A percentile compares a stretch with the other conserved stretches of the same genome.
Conservation (phyloP, 352 stramenopile species). For the Pythium phragmiticola region DNA sequence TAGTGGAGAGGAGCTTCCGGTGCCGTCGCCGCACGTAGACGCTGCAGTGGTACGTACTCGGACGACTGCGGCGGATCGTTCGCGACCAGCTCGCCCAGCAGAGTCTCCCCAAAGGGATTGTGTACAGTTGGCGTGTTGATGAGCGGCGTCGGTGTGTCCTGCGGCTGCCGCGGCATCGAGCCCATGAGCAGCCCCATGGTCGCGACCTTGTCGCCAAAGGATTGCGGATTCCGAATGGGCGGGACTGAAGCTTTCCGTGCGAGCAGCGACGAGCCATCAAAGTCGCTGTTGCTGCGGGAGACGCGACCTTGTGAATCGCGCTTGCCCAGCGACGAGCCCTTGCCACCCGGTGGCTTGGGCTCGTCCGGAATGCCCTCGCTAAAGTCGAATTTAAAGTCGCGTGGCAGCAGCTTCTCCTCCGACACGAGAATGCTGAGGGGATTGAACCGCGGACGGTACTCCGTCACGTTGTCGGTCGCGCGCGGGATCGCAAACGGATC, state of each 20-base stretch:
- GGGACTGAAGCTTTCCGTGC: constrained; percentile 12
- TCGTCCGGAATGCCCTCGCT: constrained; percentile 33
- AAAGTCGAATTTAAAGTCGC: constrained; percentile 61
- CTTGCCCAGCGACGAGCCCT: constrained; percentile 8
- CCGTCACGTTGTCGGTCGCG: constrained; percentile 67
- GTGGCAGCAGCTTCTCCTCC: constrained; percentile 69
- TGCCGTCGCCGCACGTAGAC: constrained; percentile 6
- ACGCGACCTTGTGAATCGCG: constrained; percentile 1
- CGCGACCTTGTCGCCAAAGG: constrained; percentile 20
- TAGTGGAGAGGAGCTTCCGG: not conserved
- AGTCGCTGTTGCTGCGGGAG: constrained; percentile 7
- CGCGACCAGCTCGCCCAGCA: constrained; percentile 26
- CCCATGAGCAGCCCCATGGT: constrained; percentile 31
- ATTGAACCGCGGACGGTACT: constrained; percentile 71
- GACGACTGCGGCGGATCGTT: constrained; percentile 3
- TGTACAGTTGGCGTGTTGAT: constrained; percentile 18
- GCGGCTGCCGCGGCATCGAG: constrained; percentile 23
- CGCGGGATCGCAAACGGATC: constrained; percentile 76
- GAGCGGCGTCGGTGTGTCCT: constrained; percentile 16
- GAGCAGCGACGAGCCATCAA: constrained; percentile 10
- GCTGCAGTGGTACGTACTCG: constrained; percentile 5
- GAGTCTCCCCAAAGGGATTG: constrained; percentile 28
- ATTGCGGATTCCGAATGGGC: constrained; percentile 16
- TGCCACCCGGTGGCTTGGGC: constrained; percentile 2
- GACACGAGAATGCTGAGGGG: constrained; percentile 65